Conservation (phyloP, 352 stramenopile genomes). For the Sclerospora graminicola region DNA sequence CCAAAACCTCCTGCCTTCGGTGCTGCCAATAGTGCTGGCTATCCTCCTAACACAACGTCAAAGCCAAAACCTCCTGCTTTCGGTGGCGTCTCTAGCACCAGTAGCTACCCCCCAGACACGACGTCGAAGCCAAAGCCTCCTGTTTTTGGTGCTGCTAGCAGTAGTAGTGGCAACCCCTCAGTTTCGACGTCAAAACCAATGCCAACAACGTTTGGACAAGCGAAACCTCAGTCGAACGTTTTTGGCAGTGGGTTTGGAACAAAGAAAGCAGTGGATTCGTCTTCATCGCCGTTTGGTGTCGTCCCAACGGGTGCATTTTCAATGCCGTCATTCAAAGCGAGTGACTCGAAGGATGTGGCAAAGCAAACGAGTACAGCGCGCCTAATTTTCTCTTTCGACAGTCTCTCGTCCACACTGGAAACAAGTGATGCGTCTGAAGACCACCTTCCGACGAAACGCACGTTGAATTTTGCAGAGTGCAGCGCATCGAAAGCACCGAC, state of each 20-base stretch:
- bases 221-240: constrained; percentile 7
- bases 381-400: constrained; percentile 26
- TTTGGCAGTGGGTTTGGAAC: constrained; percentile 12
- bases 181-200: constrained; percentile 21
- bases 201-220: constrained; percentile 15
- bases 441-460: constrained; percentile 18
- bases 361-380: constrained; percentile 3
- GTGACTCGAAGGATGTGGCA: constrained; percentile 2
- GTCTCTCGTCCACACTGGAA: constrained; percentile 6
- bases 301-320: constrained; percentile 20
- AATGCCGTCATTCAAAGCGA: constrained; percentile 9
- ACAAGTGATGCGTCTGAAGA: constrained; percentile 3
- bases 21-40: constrained; percentile 7
- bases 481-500: constrained; percentile 6
- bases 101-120: constrained; percentile 30
- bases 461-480: constrained; percentile 22
- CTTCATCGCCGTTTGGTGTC: constrained; percentile 22
- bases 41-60: constrained; percentile 29
- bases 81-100: constrained; percentile 1
- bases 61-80: constrained; percentile 23
- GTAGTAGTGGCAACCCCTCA: constrained; percentile 20
- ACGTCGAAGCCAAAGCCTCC: constrained; percentile 25
- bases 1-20: constrained; percentile 15
- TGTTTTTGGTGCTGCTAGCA: constrained; percentile 8
- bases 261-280: constrained; percentile 6